Percentiles rank a stretch among this genome's conserved stretches.
Conservation (phyloP, 345 rosid genomes). For the Arabidopsis suecica region DNA sequence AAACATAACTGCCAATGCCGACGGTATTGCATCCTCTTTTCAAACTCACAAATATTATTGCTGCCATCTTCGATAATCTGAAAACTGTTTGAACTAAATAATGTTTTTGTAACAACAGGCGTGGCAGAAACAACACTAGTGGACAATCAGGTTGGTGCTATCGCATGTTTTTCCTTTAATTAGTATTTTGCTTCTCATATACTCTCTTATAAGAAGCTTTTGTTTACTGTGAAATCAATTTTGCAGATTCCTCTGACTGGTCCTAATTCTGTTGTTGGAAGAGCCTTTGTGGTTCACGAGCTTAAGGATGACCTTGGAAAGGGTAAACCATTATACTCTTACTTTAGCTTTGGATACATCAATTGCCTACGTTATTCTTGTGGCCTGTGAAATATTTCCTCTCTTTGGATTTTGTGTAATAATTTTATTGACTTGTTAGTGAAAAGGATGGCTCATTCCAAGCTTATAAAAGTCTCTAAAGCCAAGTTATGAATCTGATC, state of each 20-base stretch:
- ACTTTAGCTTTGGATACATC: background rate
- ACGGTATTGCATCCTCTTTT: slow-evolving; percentile 55
- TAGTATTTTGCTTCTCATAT: background rate
- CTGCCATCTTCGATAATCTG: background rate
- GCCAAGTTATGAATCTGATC: slow-evolving; percentile 31
- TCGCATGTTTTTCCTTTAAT: background rate
- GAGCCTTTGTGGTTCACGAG: slow-evolving; percentile 97
- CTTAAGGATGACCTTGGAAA: slow-evolving; percentile 98
- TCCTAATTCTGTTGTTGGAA: slow-evolving; percentile 78
- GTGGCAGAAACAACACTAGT: slow-evolving; percentile 90
- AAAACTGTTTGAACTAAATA: slow-evolving; percentile 14
- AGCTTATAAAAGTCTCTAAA: background rate
- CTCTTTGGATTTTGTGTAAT: background rate
- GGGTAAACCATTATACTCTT: slow-evolving; percentile 51
- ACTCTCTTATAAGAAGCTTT: slow-evolving; percentile 4
- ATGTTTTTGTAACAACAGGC: slow-evolving; percentile 53
- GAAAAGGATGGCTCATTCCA: background rate
- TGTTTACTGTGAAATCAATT: slow-evolving; percentile 12
- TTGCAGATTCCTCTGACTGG: slow-evolving; percentile 81
- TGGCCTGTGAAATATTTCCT: background rate
- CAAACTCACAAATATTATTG: slow-evolving; percentile 3
- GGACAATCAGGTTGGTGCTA: slow-evolving; percentile 68
- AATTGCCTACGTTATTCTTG: background rate
- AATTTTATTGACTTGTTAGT: background rate
- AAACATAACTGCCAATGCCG: slow-evolving; percentile 91